Conservation (phyloP, 345 rosid species). For the Ailanthus altissimus region DNA sequence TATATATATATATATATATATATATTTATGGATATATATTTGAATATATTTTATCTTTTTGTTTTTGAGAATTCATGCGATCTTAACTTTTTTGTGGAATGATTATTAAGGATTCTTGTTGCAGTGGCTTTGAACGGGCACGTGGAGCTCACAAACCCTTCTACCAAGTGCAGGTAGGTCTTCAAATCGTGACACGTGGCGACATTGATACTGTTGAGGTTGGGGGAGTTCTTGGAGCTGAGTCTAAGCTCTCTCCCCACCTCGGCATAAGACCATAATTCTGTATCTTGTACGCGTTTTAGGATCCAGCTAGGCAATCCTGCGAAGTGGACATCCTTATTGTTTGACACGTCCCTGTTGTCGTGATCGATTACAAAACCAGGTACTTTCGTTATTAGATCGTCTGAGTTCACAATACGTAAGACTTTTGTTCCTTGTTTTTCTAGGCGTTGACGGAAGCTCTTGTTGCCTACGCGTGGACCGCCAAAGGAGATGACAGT, state of each 20-base stretch:
- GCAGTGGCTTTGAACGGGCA: slow-evolving; percentile 70
- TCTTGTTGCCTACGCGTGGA: slow-evolving; percentile 83
- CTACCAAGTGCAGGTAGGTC: slow-evolving; percentile 70
- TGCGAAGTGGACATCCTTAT: slow-evolving; percentile 21
- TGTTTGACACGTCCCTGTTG: slow-evolving; percentile 21
- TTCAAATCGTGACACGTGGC: slow-evolving; percentile 88
- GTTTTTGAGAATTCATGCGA: neutral
- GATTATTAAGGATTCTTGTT: slow-evolving; percentile 33
- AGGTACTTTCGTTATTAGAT: slow-evolving; percentile 80
- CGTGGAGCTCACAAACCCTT: slow-evolving; percentile 69
- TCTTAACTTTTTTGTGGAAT: slow-evolving; percentile 3
- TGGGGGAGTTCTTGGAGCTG: slow-evolving; percentile 67
- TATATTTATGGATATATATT: too few relatives aligned
- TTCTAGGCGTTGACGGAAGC: slow-evolving; percentile 63
- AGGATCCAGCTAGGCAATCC: slow-evolving; percentile 59
- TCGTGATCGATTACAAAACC: slow-evolving; percentile 65
- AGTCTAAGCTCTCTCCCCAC: slow-evolving; percentile 76
- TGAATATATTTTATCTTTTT: too few relatives aligned
- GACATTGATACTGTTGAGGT: slow-evolving; percentile 46
- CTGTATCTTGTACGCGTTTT: slow-evolving; percentile 55
- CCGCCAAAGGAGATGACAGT: slow-evolving; percentile 94
- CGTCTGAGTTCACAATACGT: slow-evolving; percentile 87
- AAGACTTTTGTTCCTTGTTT: slow-evolving; percentile 69
- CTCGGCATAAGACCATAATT: slow-evolving; percentile 69
- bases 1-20: too few relatives aligned